A percentile compares a stretch with the other conserved stretches of the same genome.
These are phyloP conservation scores for Diplodia seriata DNA, from an alignment of 2,329 filamentous ascomycete genomes.

Conservation along the genomic window DNA sequence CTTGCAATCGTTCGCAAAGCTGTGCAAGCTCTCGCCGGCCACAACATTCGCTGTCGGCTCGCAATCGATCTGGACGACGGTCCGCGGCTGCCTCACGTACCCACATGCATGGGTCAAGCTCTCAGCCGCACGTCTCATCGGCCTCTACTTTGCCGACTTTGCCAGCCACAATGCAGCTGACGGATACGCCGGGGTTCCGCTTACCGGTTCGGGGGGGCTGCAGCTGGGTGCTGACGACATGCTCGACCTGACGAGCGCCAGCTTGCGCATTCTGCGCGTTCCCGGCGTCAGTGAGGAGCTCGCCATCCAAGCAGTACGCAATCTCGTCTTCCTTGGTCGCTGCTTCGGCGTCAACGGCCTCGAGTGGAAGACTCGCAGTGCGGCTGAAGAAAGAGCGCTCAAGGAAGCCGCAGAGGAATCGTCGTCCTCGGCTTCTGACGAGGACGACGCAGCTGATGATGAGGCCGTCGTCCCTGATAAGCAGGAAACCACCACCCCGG, in stretches of 20 bases:
- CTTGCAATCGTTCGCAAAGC: slow-evolving; percentile 70
- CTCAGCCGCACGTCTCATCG: slow-evolving; percentile 74
- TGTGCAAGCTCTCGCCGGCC: slow-evolving; percentile 71
- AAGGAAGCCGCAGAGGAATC: slow-evolving; percentile 55
- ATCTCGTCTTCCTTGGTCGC: slow-evolving; percentile 80
- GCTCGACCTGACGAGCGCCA: slow-evolving; percentile 62
- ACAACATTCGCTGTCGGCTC: slow-evolving; percentile 67
- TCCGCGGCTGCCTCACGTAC: slow-evolving; percentile 74
- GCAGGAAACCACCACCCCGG: slow-evolving; percentile 39
- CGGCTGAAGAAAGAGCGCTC: slow-evolving; percentile 52
- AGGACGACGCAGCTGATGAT: slow-evolving; percentile 40
- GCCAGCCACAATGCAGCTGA: slow-evolving; percentile 66
- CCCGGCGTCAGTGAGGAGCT: slow-evolving; percentile 73
- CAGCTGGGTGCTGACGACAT: slow-evolving; percentile 70
- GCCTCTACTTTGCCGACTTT: slow-evolving; percentile 81
- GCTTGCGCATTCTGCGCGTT: slow-evolving; percentile 66
- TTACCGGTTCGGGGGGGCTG: slow-evolving; percentile 75
- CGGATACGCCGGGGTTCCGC: slow-evolving; percentile 63
- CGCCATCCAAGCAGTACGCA: slow-evolving; percentile 79
- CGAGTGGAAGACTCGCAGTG: slow-evolving; percentile 53
- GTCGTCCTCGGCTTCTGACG: slow-evolving; percentile 40
- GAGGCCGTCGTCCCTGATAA: slow-evolving; percentile 36
- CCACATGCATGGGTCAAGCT: slow-evolving; percentile 77
- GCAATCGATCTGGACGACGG: slow-evolving; percentile 71
- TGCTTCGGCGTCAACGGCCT: slow-evolving; percentile 66